Percentiles rank a stretch among this genome's conserved stretches.
Conservation (phyloP, 192 early-diverging fungal genomes). For the Paraglomus brasilianum region DNA sequence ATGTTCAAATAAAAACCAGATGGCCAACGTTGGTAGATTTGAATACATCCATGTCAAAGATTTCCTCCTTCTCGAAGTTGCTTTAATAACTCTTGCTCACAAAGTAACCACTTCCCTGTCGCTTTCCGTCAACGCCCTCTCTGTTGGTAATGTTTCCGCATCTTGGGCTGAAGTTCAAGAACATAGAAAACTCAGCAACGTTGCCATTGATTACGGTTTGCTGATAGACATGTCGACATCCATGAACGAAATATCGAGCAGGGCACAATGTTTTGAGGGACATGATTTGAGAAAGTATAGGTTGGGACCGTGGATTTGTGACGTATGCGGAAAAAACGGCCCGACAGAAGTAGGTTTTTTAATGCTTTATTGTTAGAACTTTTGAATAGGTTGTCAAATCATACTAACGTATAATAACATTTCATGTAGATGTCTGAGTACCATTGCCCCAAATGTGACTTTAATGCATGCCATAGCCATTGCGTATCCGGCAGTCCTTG, state of each 20-base stretch:
- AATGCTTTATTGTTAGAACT: not conserved
- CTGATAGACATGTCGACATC: slow-evolving; percentile 23
- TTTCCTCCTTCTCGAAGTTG: slow-evolving; percentile 26
- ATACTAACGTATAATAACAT: not conserved
- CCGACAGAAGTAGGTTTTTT: not conserved
- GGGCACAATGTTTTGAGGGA: slow-evolving; percentile 22
- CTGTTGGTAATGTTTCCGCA: not conserved
- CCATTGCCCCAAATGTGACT: slow-evolving; percentile 3
- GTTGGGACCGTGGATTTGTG: not conserved
- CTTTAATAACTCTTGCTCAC: slow-evolving; percentile 8
- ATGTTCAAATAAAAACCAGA: slow-evolving; percentile 17
- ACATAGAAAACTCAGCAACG: slow-evolving; percentile 4
- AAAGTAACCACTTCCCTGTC: slow-evolving; percentile 12
- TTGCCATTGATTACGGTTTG: slow-evolving; percentile 21
- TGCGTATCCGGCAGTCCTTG: not conserved
- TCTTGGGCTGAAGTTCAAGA: slow-evolving; percentile 28
- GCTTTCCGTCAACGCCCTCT: not conserved
- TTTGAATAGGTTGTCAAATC: too few species aligned
- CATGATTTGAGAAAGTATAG: slow-evolving; percentile 21
- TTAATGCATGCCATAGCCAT: slow-evolving; percentile 21
- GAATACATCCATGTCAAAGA: slow-evolving; percentile 13
- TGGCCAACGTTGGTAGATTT: not conserved
- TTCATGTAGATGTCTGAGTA: not conserved
- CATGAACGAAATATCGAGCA: not conserved
- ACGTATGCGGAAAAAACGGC: slow-evolving; percentile 19